Conservation (phyloP, 306 rosid genomes). For the Rosa chinensis region DNA sequence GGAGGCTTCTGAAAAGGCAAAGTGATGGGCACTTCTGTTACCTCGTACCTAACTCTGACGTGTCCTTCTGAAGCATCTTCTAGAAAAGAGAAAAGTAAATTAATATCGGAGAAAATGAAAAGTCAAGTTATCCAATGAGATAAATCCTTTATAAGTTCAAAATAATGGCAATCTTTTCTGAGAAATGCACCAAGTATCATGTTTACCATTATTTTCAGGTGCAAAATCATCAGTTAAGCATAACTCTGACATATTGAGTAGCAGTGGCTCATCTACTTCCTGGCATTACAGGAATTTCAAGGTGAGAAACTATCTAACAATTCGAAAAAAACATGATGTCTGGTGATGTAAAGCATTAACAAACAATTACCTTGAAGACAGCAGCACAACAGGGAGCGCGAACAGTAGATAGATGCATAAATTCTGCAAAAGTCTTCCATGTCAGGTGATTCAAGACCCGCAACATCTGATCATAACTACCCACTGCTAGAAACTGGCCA, state of each 20-base stretch:
- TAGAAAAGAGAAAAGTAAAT: slow-evolving; percentile 17
- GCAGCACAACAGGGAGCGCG: slow-evolving; percentile 84
- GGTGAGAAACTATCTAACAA: slow-evolving; percentile 24
- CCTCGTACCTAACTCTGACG: slow-evolving; percentile 86
- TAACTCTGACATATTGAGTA: slow-evolving; percentile 86
- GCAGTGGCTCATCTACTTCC: slow-evolving; percentile 95
- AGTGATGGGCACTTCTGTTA: slow-evolving; percentile 70
- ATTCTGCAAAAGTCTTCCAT: slow-evolving; percentile 99
- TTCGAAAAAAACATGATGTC: slow-evolving; percentile 1
- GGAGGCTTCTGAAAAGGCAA: slow-evolving; percentile 95
- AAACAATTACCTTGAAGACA: slow-evolving; percentile 72
- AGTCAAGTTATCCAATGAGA: slow-evolving; percentile 2
- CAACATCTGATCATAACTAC: slow-evolving; percentile 97
- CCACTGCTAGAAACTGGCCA: slow-evolving; percentile 95
- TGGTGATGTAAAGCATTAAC: slow-evolving; percentile 13
- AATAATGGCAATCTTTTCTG: not conserved
- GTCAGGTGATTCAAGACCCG: slow-evolving; percentile 90
- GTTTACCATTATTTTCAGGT: slow-evolving; percentile 68
- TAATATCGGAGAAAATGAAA: not conserved
- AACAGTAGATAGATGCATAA: slow-evolving; percentile 73
- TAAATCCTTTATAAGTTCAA: not conserved
- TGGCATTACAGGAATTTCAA: slow-evolving; percentile 35
- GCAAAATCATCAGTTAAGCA: slow-evolving; percentile 69
- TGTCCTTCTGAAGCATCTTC: slow-evolving; percentile 74
- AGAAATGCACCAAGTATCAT: slow-evolving; percentile 19